Base-by-base conservation (phyloP, 805 yeast genomes). In the Maudiozyma pseudohumilis region DNA sequence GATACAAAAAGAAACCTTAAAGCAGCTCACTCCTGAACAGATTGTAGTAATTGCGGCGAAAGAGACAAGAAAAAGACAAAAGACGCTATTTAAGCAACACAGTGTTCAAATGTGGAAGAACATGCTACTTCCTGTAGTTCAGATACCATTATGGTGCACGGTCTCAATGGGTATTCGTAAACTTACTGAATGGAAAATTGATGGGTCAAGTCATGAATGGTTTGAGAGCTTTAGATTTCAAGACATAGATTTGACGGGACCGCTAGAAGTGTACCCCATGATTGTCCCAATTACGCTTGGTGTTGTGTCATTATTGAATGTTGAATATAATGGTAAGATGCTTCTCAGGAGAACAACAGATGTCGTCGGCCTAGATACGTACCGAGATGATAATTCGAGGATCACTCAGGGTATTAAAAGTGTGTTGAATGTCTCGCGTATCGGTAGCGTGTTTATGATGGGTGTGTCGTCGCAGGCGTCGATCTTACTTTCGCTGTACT, bases 391-490 rank as follows among this genome's bases (percentile, higher is more conserved):
- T 12, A 38, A 35, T 34, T 53, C 59, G 10, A 43, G 49, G 20
- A 17, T 48, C 9, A 36, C 61, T 17, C 59, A 60, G 32, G 47
- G 57, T 16, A 35, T 52, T 33, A 46, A 46, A 11, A 70, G 85
- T 2, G 52, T 88, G 25, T 69, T 83, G 38, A 85, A 77, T 43
- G 52, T 83, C 2, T 74, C 94, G 2, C 67, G 96, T 49, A 66
- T 84, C 45, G 76, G 89, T 17, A 75, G 83, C 36, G 75, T 87
- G 1, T 75, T 84, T 45, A 66, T 89, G 60, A 85, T 86, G 80
- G 87, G 86, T 5, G 66, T 87, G 15, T 69, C 95, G 0, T 74
- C 87, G 29, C 92, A 87, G 50, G 94, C 95, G 0, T 95, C 97
- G 0, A 65, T 79, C 21, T 85, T 94, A 0, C 62, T 88, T 25